Percentiles rank a stretch among this genome's conserved stretches.
These are phyloP conservation scores for Orbilia javanica DNA, from an alignment of 2,329 filamentous ascomycete genomes.

Conservation along the genomic window DNA sequence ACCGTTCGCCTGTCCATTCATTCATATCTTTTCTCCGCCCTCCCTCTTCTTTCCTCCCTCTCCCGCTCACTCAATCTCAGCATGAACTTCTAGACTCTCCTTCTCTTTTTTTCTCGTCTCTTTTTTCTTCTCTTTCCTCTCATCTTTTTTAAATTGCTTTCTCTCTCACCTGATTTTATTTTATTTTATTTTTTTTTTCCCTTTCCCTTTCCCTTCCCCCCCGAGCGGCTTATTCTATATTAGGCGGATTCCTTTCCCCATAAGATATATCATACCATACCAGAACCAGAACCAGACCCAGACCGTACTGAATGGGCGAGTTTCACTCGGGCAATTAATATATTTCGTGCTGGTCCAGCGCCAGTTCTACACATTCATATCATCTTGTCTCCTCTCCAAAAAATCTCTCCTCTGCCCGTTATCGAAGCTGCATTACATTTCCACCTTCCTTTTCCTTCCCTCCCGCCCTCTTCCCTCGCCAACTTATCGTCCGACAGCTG, in stretches of 20 bases:
- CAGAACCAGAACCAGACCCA: no score
- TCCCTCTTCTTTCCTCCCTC: not conserved
- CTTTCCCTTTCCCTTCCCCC: not conserved
- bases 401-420: not conserved
- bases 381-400: not conserved
- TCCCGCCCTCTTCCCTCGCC: not conserved
- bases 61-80: not conserved
- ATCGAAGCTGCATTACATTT: constrained; percentile 11
- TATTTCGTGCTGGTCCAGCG: not conserved
- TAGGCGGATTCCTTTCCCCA: not conserved
- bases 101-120: not conserved
- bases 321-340: constrained; percentile 19
- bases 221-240: constrained; percentile 6
- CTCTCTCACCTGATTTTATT: constrained; percentile 10
- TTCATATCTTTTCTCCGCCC: constrained; percentile 24
- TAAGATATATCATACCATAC: not conserved
- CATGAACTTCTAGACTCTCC: constrained; percentile 3
- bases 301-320: not conserved
- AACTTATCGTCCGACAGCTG: constrained; percentile 31
- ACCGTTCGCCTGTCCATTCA: constrained; percentile 42
- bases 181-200: not conserved
- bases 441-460: constrained; percentile 15
- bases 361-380: no score
- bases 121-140: not conserved
- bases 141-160: constrained; percentile 15